phyloP scores from a whole-genome alignment of 2,329 filamentous ascomycete species.

The Orbilia javanica region DNA sequence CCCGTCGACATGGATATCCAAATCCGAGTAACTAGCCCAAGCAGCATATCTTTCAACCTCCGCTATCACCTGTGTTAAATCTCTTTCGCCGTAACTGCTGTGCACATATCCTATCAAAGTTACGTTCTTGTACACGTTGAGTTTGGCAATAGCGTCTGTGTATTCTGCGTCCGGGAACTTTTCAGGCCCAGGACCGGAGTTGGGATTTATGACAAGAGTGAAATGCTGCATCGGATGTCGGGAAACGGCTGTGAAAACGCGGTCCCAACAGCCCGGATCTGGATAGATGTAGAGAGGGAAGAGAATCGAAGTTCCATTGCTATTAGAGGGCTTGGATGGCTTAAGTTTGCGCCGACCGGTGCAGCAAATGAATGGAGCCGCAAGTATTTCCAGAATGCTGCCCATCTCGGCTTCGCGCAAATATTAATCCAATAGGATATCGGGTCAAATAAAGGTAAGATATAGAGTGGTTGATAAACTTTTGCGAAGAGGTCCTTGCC shows the following conservation, averaged over 20 bases:
- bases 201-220: slow-evolving; percentile 62
- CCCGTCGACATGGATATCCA: slow-evolving; percentile 63
- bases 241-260: slow-evolving; percentile 59
- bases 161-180: slow-evolving; percentile 64
- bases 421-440: too few species aligned
- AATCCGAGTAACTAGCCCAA: slow-evolving; percentile 62
- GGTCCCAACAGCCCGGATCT: slow-evolving; percentile 58
- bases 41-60: slow-evolving; percentile 65
- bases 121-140: slow-evolving; percentile 65
- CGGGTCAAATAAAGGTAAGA: neutral
- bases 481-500: neutral
- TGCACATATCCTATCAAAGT: slow-evolving; percentile 66
- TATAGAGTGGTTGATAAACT: neutral
- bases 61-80: slow-evolving; percentile 63
- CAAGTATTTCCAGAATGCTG: slow-evolving; percentile 17
- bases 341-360: slow-evolving; percentile 70
- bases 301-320: slow-evolving; percentile 59
- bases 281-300: slow-evolving; percentile 62
- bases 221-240: slow-evolving; percentile 61
- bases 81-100: slow-evolving; percentile 64
- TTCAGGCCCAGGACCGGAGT: slow-evolving; percentile 63
- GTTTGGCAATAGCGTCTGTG: slow-evolving; percentile 63
- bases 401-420: neutral
- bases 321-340: slow-evolving; percentile 44
- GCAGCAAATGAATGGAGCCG: slow-evolving; percentile 41